These are phyloP conservation scores for Penicillium silybi DNA, from an alignment of 495 filamentous ascomycete species.

Conservation along the genomic window DNA sequence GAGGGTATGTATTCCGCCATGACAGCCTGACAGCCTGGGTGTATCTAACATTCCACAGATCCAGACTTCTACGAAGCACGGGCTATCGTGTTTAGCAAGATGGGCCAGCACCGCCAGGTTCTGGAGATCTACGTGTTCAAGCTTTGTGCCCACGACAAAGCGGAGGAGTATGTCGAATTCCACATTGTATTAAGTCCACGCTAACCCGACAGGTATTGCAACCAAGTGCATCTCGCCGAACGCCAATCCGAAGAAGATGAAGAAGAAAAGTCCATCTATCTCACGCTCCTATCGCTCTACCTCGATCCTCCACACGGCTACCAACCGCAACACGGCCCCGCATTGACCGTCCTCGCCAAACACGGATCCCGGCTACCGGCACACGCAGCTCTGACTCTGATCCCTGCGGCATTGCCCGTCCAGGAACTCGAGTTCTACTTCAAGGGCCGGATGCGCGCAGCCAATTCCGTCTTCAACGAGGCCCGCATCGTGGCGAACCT, in stretches of 20 bases:
- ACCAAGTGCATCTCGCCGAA: conserved; percentile 66
- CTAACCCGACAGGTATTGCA: conserved; percentile 71
- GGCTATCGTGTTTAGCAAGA: conserved; percentile 88
- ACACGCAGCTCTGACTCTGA: conserved; percentile 73
- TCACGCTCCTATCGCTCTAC: conserved; percentile 86
- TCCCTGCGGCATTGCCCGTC: conserved; percentile 76
- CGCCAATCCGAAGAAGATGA: conserved; percentile 44
- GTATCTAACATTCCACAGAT: conserved; percentile 44
- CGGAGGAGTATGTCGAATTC: conserved; percentile 67
- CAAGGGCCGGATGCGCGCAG: conserved; percentile 81
- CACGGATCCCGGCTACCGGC: conserved; percentile 92
- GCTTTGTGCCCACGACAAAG: conserved; percentile 78
- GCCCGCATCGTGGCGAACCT: conserved; percentile 70
- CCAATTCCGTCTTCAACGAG: conserved; percentile 75
- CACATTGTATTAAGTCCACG: not conserved
- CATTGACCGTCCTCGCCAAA: conserved; percentile 79
- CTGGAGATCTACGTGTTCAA: conserved; percentile 96
- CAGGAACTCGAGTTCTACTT: conserved; percentile 86
- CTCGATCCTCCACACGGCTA: conserved; percentile 76
- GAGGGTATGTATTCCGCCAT: conserved; percentile 56
- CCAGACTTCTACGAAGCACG: conserved; percentile 84
- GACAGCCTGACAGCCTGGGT: too few relatives aligned
- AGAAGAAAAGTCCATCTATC: conserved; percentile 71
- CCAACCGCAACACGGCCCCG: conserved; percentile 68
- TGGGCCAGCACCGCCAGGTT: conserved; percentile 92